Base-by-base conservation (phyloP, 2,329 filamentous ascomycete species). In the Ascochyta pisi region DNA sequence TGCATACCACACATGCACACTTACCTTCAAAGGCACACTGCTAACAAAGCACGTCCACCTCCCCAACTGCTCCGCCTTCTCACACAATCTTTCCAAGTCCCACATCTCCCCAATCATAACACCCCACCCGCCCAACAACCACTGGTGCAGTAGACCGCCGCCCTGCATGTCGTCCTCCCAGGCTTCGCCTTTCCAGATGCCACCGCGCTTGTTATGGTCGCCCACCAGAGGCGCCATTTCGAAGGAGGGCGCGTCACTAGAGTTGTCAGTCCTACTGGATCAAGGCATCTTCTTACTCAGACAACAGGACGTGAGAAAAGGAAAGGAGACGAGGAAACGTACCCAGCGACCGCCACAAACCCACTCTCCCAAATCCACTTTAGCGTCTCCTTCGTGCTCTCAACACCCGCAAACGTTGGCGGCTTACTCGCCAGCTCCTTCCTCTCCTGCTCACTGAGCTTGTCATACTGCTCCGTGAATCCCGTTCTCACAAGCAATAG, bases 41-140 rank as follows among this genome's bases (percentile, higher is more conserved):
- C 82, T 84, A 6, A 89, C 77, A 71, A 89, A 81, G 64, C 88
- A 89, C 2, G 78, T 84, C 67, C 82, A 86, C 24, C 82, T 73
- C 31, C 78, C 76, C 66, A 80, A 72, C 64, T 78, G 77, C 61
- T 82, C 85, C 62, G 84, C 84, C 44, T 82, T 78, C 33, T 74
- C 77, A 3, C 82, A 79, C 41, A 88, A 70, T 10, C 70, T 76
- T 54, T 84, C 81, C 19, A 89, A 70, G 61, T 77, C 75, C 57
- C 71, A 76, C 74, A 77, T 72, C 60, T 77, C 74, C 15, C 75
- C 74, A 47, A 77, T 73, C 67, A 73, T 75, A 1, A 75, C 66
- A 9, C 70, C 72, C 72, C 72, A 75, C 13, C 72, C 72, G 24
- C 60, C 72, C 0, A 74, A 46, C 34, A 67, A 45, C 69, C 69